phyloP scores from a whole-genome alignment of 176 grass and related monocot species.

The Urochloa ruziziensis region DNA sequence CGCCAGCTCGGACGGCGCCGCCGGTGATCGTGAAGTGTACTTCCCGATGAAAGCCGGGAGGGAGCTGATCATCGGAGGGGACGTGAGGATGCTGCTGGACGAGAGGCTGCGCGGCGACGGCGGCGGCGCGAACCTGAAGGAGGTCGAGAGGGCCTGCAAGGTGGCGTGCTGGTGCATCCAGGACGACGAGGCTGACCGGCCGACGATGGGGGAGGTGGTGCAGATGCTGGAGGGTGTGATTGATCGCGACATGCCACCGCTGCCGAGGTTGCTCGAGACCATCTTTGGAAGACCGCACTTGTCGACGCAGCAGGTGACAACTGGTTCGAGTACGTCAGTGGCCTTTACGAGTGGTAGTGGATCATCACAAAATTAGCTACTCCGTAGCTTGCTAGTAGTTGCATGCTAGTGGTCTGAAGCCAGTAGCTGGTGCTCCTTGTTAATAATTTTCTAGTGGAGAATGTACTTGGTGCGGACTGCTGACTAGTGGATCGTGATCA shows the following conservation, averaged over 20 bases:
- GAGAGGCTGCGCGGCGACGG: neutral
- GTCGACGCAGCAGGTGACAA: neutral
- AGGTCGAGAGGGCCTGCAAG: constrained; percentile 47
- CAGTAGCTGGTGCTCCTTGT: no score
- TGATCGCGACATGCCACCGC: constrained; percentile 28
- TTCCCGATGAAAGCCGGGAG: constrained; percentile 26
- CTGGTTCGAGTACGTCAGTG: neutral
- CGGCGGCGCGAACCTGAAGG: neutral
- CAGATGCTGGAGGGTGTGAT: constrained; percentile 37
- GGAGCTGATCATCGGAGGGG: constrained; percentile 20
- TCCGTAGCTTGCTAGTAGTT: no score
- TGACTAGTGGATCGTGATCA: no score
- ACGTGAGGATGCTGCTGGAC: constrained; percentile 38
- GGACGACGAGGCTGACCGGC: constrained; percentile 38
- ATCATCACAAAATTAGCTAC: neutral
- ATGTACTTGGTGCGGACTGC: no score
- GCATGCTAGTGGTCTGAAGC: no score
- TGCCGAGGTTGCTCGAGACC: constrained; percentile 31
- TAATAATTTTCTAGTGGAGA: no score
- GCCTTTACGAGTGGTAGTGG: neutral
- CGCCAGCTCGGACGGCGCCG: neutral
- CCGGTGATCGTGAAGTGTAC: no score
- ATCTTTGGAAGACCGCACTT: neutral
- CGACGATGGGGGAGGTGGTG: constrained; percentile 45
- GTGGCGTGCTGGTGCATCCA: constrained; percentile 61